Conservation (phyloP, 83 land plant species). For the Picea mariana region DNA sequence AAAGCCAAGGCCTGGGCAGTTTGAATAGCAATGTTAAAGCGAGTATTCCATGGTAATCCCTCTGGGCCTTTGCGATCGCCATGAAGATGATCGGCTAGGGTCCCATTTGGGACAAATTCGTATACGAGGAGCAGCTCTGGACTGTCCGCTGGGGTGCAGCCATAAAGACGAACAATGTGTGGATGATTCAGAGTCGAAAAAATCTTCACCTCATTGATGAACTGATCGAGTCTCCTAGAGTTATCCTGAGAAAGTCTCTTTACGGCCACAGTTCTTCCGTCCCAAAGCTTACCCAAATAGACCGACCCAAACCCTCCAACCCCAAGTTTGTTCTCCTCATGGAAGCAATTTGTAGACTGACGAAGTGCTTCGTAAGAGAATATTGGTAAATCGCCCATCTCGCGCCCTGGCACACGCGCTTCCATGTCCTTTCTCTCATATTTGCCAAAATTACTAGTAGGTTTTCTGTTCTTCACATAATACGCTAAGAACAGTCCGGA, state of each 20-base stretch:
- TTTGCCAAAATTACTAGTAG: neutral
- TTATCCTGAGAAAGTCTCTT: slow-evolving; percentile 50
- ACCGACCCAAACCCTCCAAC: slow-evolving; percentile 86
- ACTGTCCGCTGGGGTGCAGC: slow-evolving; percentile 59
- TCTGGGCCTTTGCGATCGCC: slow-evolving; percentile 15
- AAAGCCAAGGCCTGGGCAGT: slow-evolving; percentile 64
- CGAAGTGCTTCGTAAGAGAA: slow-evolving; percentile 67
- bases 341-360: slow-evolving; percentile 51
- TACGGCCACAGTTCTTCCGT: slow-evolving; percentile 63
- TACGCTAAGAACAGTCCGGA: neutral
- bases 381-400: neutral
- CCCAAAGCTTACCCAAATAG: slow-evolving; percentile 49
- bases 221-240: slow-evolving; percentile 20
- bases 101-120: slow-evolving; percentile 76
- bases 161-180: slow-evolving; percentile 67
- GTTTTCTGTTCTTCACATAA: neutral
- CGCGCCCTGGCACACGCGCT: neutral
- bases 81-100: slow-evolving; percentile 79
- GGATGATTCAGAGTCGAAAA: slow-evolving; percentile 66
- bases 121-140: slow-evolving; percentile 51
- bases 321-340: slow-evolving; percentile 52
- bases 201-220: slow-evolving; percentile 68
- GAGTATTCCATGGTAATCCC: slow-evolving; percentile 28
- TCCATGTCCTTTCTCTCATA: neutral
- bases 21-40: slow-evolving; percentile 64